phyloP scores from a whole-genome alignment of 208 protist species.

The Trypanosomatidae sp. region DNA sequence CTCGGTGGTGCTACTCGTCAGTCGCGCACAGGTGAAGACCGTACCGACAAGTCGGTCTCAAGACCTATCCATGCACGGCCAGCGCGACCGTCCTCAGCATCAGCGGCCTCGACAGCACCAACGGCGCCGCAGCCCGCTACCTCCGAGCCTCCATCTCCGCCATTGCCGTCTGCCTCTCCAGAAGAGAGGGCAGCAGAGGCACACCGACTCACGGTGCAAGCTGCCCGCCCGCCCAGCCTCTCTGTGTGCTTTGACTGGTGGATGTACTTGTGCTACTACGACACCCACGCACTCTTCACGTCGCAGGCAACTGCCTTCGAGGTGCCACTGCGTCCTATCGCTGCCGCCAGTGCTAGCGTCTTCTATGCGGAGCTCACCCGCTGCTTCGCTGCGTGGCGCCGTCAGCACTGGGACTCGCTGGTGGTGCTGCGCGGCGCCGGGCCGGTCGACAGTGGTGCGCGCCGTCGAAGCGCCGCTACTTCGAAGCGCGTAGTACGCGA shows the following conservation, averaged over 20 bases:
- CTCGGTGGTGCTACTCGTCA: not conserved
- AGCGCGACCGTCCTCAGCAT: not conserved
- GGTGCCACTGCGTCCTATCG: slow-evolving; percentile 22
- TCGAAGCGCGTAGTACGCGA: slow-evolving; percentile 13
- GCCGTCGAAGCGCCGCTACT: not conserved
- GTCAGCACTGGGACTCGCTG: slow-evolving; percentile 31
- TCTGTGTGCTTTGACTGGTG: slow-evolving; percentile 31
- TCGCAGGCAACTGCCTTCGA: slow-evolving; percentile 26
- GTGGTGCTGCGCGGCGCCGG: slow-evolving; percentile 16
- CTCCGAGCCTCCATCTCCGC: not conserved
- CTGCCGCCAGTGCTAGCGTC: not conserved
- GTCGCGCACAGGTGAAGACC: not conserved
- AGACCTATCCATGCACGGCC: not conserved
- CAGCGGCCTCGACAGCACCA: not conserved
- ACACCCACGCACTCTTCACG: slow-evolving; percentile 29
- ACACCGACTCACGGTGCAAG: slow-evolving; percentile 6
- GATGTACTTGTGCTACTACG: slow-evolving; percentile 27
- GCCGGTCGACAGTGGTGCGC: not conserved
- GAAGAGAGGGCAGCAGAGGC: slow-evolving; percentile 6
- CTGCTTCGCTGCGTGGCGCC: slow-evolving; percentile 33
- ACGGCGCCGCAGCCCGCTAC: not conserved
- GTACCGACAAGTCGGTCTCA: not conserved
- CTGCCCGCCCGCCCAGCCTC: slow-evolving; percentile 11
- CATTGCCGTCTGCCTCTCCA: not conserved
- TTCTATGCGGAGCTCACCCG: slow-evolving; percentile 34